Evolutionary conservation across 2,329 filamentous ascomycete species (phyloP).

Genomic region (Verticillium tricorpus): DNA sequence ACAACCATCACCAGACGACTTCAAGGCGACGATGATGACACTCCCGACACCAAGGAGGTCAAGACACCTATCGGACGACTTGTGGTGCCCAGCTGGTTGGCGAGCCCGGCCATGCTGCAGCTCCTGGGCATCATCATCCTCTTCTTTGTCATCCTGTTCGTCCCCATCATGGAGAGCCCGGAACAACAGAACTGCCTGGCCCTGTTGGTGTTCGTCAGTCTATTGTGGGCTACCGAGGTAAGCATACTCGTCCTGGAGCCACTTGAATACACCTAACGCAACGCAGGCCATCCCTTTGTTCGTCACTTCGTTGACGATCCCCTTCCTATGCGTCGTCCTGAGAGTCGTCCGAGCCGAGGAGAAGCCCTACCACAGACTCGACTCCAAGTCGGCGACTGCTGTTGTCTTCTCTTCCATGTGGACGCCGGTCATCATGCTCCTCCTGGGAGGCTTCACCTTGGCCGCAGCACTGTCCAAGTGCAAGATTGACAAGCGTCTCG

Average conservation of each 20-base stretch:
- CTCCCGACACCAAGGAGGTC: constrained; percentile 61
- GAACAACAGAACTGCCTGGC: constrained; percentile 97
- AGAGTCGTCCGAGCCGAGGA: constrained; percentile 77
- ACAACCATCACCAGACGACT: constrained; percentile 65
- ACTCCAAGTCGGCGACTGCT: constrained; percentile 73
- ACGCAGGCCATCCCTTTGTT: constrained; percentile 86
- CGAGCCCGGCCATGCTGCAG: constrained; percentile 76
- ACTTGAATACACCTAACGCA: constrained; percentile 10
- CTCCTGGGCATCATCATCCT: constrained; percentile 66
- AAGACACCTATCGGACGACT: constrained; percentile 76
- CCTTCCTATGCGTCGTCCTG: constrained; percentile 85
- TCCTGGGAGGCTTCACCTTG: constrained; percentile 93
- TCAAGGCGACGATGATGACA: constrained; percentile 77
- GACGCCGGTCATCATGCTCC: constrained; percentile 97
- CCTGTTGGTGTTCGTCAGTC: constrained; percentile 86
- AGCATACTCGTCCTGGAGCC: background rate
- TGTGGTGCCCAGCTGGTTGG: constrained; percentile 73
- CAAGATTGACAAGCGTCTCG: constrained; percentile 95
- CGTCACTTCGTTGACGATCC: constrained; percentile 89
- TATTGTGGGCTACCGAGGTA: constrained; percentile 95
- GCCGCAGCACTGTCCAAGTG: constrained; percentile 95
- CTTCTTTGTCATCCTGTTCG: constrained; percentile 68
- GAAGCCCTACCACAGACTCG: constrained; percentile 39
- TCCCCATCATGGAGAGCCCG: constrained; percentile 78
- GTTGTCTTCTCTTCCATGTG: constrained; percentile 96